Conservation (phyloP, 2,329 filamentous ascomycete genomes). For the Aphanocladium album region DNA sequence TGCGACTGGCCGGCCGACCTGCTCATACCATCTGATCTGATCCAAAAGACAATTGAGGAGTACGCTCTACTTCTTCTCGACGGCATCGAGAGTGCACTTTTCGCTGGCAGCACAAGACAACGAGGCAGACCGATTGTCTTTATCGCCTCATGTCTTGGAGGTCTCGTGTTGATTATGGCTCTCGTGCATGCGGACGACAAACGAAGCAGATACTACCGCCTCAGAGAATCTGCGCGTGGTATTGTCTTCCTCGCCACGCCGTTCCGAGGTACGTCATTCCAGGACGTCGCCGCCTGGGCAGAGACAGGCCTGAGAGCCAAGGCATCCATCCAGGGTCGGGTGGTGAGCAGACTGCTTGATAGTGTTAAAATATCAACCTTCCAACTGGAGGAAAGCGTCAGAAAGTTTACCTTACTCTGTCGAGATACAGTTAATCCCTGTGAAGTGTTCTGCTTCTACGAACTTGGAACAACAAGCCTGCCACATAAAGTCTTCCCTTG, state of each 20-base stretch:
- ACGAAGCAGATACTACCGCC: neutral
- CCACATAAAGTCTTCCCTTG: slow-evolving; percentile 17
- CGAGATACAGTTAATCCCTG: slow-evolving; percentile 8
- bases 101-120: neutral
- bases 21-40: neutral
- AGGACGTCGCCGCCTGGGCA: neutral
- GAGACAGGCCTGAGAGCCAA: neutral
- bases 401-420: slow-evolving; percentile 18
- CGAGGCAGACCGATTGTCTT: neutral
- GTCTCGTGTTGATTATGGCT: neutral
- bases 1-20: neutral
- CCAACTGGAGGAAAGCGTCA: slow-evolving; percentile 18
- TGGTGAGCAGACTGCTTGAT: slow-evolving; percentile 17
- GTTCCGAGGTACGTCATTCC: neutral
- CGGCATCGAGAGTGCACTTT: slow-evolving; percentile 18
- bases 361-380: slow-evolving; percentile 16
- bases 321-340: slow-evolving; percentile 1
- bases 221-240: neutral
- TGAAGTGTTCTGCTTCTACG: slow-evolving; percentile 21
- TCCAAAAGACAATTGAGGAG: neutral
- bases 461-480: slow-evolving; percentile 19
- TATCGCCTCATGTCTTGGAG: neutral
- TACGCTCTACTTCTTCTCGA: slow-evolving; percentile 21
- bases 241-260: neutral
- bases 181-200: neutral